Evolutionary conservation across 495 filamentous ascomycete genomes (phyloP).

Genomic region (Penicillium macrosclerotiorum): DNA sequence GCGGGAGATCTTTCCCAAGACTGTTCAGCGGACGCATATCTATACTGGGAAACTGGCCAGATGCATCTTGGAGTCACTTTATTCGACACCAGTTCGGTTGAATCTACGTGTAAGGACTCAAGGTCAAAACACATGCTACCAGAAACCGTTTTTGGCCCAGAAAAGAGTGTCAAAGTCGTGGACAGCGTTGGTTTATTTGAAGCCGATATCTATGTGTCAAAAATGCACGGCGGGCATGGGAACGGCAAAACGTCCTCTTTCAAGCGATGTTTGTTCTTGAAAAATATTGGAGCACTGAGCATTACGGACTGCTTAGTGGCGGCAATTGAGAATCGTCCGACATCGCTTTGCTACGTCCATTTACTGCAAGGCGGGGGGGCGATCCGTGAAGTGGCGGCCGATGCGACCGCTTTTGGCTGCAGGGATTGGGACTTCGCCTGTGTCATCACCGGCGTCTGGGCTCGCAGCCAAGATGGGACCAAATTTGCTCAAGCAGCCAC

Average conservation of each 20-base stretch:
- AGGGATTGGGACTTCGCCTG: constrained; percentile 65
- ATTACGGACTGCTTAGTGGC: constrained; percentile 45
- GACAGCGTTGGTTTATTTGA: constrained; percentile 56
- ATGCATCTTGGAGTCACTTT: constrained; percentile 55
- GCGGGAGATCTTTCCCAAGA: constrained; percentile 40
- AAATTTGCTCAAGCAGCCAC: constrained; percentile 40
- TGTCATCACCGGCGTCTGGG: constrained; percentile 63
- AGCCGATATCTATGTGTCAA: constrained; percentile 60
- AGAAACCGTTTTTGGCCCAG: constrained; percentile 35
- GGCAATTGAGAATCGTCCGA: constrained; percentile 50
- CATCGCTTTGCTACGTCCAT: constrained; percentile 61
- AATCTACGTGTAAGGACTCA: too few species aligned
- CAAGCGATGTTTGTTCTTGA: constrained; percentile 64
- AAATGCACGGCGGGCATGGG: constrained; percentile 59
- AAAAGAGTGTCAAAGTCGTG: constrained; percentile 34
- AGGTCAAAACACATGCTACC: constrained; percentile 17
- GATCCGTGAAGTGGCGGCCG: constrained; percentile 42
- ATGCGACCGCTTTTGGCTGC: constrained; percentile 60
- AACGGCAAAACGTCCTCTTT: constrained; percentile 60
- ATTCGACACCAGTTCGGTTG: constrained; percentile 42
- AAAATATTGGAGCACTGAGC: constrained; percentile 41
- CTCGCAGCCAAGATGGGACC: constrained; percentile 53
- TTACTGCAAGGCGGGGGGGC: constrained; percentile 60
- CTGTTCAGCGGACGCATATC: constrained; percentile 56
- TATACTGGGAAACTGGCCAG: constrained; percentile 49